These are phyloP conservation scores for Geranomyces variabilis DNA, from an alignment of 192 early-diverging fungal species.

Conservation along the genomic window DNA sequence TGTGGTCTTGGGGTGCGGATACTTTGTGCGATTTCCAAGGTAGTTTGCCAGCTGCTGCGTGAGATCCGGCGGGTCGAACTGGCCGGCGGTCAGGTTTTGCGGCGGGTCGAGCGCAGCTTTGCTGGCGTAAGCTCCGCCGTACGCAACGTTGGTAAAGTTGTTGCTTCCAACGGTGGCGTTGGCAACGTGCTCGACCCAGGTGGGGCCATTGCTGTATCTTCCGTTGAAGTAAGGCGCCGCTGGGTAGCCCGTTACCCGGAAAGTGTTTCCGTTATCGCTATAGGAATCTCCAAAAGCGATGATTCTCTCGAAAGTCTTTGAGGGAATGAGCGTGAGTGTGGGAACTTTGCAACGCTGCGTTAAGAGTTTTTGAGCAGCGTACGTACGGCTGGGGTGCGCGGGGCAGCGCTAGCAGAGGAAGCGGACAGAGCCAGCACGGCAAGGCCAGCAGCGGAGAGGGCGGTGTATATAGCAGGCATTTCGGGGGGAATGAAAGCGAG, in stretches of 20 bases:
- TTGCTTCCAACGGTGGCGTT: background rate
- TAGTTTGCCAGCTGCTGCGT: background rate
- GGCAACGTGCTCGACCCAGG: constrained; percentile 37
- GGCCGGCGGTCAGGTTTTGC: background rate
- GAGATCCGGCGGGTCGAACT: background rate
- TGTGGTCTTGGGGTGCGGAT: constrained; percentile 5
- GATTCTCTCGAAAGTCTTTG: constrained; percentile 39
- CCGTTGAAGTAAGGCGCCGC: constrained; percentile 34
- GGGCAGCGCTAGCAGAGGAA: too few relatives aligned
- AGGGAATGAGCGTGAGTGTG: background rate
- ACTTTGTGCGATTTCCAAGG: background rate
- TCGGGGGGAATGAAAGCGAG: too few relatives aligned
- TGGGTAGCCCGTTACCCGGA: constrained; percentile 24
- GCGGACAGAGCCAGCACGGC: too few relatives aligned
- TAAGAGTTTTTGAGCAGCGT: too few relatives aligned
- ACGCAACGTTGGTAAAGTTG: background rate
- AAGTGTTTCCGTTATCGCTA: constrained; percentile 52
- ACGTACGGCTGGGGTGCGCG: too few relatives aligned
- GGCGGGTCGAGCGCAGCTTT: background rate
- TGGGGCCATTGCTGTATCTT: constrained; percentile 45
- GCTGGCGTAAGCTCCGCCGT: background rate
- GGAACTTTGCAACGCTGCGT: too few relatives aligned
- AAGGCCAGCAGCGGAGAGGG: too few relatives aligned
- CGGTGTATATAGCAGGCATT: too few relatives aligned
- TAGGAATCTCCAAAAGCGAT: constrained; percentile 63